Base-by-base conservation (phyloP, 768 basidiomycete species). In the Suillus cothurnatus region DNA sequence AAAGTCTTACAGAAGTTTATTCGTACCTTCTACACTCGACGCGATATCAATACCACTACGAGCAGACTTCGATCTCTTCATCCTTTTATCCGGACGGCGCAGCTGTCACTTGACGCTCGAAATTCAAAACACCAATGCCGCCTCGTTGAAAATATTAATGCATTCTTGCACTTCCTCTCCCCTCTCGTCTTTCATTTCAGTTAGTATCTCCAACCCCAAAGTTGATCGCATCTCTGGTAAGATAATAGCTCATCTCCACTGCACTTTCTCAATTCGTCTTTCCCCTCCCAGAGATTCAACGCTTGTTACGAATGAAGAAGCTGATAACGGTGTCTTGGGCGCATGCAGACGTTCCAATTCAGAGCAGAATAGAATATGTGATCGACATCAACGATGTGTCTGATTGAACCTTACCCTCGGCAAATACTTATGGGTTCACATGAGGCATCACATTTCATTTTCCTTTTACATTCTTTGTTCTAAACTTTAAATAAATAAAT, bases 401-500 rank as follows among this genome's bases (percentile, higher is more conserved):
- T 57, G 56, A 36, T 57, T 57, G 38, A 26, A 28, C 56, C 56
- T 36, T 57, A 36, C 56, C 4, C 11, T 38, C 36, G 57, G 57
- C 26, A 28, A 39, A 19, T 12, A 39, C 38, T 59, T 59, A 21
- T 28, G 26, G 36, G 57, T 12, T 41, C 2, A 59, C 38, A 41
- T 39, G 57, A 39, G 23, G 36, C 34, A 15, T 23, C 23, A 58
- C 28, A 26, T 59, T 45, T 59, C 57, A 39, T 59, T 59, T 41
- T 39, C 17, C 15, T 57, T 15, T 5, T 36, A 23, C 36, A 26
- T 58, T 58, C 36, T 26, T 58, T 58, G 15, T 23, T 26, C 36
- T 58, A 26, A 58, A 58, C 57, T 39, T 26, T 39, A 58, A 50
- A 32, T 32, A n/a, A n/a, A n/a, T n/a, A n/a, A n/a, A 52, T 52